These are phyloP conservation scores for Venturia effusa DNA, from an alignment of 2,329 filamentous ascomycete species.

Conservation along the genomic window DNA sequence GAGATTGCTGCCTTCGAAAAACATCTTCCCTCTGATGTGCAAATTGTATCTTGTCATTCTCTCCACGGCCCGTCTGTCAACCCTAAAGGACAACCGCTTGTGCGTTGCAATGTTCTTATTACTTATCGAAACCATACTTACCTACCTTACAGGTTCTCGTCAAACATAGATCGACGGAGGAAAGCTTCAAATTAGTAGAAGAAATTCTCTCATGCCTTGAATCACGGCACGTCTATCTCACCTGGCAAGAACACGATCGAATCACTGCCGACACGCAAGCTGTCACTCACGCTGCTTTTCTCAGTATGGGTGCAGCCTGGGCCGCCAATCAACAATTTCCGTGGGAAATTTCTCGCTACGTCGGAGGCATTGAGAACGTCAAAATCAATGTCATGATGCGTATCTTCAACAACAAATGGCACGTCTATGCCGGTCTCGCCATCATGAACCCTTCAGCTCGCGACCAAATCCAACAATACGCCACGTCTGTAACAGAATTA, in stretches of 20 bases:
- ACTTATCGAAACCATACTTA: neutral
- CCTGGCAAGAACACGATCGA: constrained; percentile 79
- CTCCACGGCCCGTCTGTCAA: constrained; percentile 89
- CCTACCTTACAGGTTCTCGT: constrained; percentile 54
- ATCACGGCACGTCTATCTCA: constrained; percentile 80
- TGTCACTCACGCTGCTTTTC: constrained; percentile 92
- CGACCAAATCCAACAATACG: constrained; percentile 90
- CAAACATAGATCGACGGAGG: constrained; percentile 75
- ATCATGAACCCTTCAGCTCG: constrained; percentile 92
- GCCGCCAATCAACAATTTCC: constrained; percentile 90
- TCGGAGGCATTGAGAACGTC: constrained; percentile 96
- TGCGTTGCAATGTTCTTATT: constrained; percentile 33
- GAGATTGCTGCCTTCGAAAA: constrained; percentile 90
- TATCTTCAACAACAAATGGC: constrained; percentile 98
- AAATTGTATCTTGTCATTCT: constrained; percentile 93
- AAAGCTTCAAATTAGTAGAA: constrained; percentile 68
- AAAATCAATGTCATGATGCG: constrained; percentile 97
- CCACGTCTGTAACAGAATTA: constrained; percentile 79
- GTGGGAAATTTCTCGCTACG: constrained; percentile 91
- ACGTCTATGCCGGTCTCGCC: constrained; percentile 93
- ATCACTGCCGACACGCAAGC: constrained; percentile 98
- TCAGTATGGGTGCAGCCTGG: constrained; percentile 98
- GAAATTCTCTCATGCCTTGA: constrained; percentile 69
- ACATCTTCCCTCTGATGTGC: constrained; percentile 75
- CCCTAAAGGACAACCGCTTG: constrained; percentile 78